Percentiles rank a stretch among this genome's conserved stretches.
phyloP scores from a whole-genome alignment of 345 rosid genomes.

The Triadica sebifera region DNA sequence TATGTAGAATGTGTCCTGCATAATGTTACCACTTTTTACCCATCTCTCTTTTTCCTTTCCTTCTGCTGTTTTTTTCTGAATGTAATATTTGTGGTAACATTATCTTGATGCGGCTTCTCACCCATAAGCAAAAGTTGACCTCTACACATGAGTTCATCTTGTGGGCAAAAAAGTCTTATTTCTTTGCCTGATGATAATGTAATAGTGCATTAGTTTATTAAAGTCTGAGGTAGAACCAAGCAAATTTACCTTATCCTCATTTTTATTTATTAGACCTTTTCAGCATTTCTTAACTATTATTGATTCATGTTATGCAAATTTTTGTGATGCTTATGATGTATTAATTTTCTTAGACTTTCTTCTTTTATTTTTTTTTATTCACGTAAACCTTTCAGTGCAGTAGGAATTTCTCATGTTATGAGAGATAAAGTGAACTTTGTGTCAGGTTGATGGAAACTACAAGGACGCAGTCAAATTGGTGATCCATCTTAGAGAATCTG shows the following conservation, averaged over 20 bases:
- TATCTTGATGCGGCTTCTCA: neutral
- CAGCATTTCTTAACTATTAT: neutral
- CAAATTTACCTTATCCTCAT: neutral
- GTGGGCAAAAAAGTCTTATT: neutral
- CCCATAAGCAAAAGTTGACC: neutral
- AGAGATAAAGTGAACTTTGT: constrained; percentile 10
- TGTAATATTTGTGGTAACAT: neutral
- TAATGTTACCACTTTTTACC: neutral
- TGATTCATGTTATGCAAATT: too few relatives aligned
- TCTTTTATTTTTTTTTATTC: constrained; percentile 5
- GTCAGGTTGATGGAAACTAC: constrained; percentile 82
- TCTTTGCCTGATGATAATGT: neutral
- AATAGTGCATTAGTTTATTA: neutral
- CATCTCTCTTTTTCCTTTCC: neutral
- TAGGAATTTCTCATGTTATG: neutral
- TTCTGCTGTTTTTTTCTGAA: too few relatives aligned
- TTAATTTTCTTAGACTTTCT: neutral
- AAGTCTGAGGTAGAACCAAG: neutral
- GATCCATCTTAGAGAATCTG: constrained; percentile 57
- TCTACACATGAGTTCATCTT: neutral
- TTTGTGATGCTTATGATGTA: neutral
- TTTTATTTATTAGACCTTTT: neutral
- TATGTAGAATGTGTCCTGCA: neutral
- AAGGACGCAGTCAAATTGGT: constrained; percentile 66
- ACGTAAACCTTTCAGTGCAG: neutral